These are phyloP conservation scores for Pisolithus tinctorius DNA, from an alignment of 768 basidiomycete genomes.

Conservation along the genomic window DNA sequence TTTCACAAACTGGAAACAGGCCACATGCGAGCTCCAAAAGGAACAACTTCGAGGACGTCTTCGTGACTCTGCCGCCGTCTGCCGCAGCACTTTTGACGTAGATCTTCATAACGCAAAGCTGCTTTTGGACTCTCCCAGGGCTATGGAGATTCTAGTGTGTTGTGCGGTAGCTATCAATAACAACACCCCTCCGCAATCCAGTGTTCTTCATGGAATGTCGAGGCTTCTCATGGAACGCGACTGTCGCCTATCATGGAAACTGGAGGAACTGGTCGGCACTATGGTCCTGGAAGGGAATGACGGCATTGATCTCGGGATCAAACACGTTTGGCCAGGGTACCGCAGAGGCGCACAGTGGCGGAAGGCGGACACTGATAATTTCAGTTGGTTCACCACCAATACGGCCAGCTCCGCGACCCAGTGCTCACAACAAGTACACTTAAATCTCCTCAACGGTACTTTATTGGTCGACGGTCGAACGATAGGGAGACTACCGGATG, in stretches of 20 bases:
- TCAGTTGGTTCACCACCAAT: slow-evolving; percentile 10
- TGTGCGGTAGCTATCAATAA: slow-evolving; percentile 27
- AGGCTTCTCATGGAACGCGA: slow-evolving; percentile 22
- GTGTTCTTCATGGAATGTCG: slow-evolving; percentile 3
- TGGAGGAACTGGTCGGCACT: slow-evolving; percentile 13
- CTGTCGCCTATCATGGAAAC: slow-evolving; percentile 18
- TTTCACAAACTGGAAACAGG: slow-evolving; percentile 10
- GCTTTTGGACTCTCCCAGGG: slow-evolving; percentile 14
- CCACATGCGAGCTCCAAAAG: not conserved
- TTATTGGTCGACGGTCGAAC: slow-evolving; percentile 11
- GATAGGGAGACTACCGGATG: slow-evolving; percentile 4
- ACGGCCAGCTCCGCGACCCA: not conserved
- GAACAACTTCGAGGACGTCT: slow-evolving; percentile 12
- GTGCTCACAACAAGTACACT: not conserved
- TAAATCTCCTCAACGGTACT: slow-evolving; percentile 7
- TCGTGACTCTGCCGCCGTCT: slow-evolving; percentile 29
- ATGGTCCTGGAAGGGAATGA: slow-evolving; percentile 6
- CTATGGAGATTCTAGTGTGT: slow-evolving; percentile 22
- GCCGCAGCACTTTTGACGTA: slow-evolving; percentile 32
- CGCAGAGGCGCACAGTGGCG: slow-evolving; percentile 6
- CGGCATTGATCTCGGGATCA: slow-evolving; percentile 22
- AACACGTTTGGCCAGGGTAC: slow-evolving; percentile 24
- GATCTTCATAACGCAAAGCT: slow-evolving; percentile 2
- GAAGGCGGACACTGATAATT: slow-evolving; percentile 2
- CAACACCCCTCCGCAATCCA: slow-evolving; percentile 13